Base-by-base conservation (phyloP, 208 protist species). In the Acanthamoeba triangularis region DNA sequence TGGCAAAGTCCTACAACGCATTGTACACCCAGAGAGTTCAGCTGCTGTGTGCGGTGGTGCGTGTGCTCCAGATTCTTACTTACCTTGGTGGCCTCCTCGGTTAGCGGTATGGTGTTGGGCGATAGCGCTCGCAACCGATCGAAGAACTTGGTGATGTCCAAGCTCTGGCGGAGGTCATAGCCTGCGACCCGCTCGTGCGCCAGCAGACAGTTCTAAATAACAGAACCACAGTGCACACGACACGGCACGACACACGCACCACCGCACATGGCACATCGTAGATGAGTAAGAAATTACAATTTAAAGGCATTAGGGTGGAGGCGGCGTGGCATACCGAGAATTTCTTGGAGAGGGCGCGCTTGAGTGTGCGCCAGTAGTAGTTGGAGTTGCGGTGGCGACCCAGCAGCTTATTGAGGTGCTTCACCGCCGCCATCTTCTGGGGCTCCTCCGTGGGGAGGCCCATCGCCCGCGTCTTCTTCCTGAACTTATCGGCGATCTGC, bases 401-500 rank as follows among this genome's bases (percentile, higher is more conserved):
- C 6, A 90, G 47, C 28, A 90, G 47, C 56, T 23, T 90, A 47
- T 90, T 90, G 82, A 90, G 82, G 56, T 90, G 28, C 56, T 90
- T 90, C 20, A 90, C 56, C 16, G 56, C 82, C 23, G 49, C 33
- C 30, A 33, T 16, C 30, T 90, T 90, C 37, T 90, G 82, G 2
- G 82, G 82, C 47, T 90, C 82, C 82, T 90, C 82, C 7, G 52
- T 90, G 23, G 82, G 82, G n/a, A 90, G 7, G 13, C 47, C 82
- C 47, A 33, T 61, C 82, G 25, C 37, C 33, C 87, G 54, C 63
- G 52, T 93, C 59, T 74, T 54, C 47, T 49, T 65, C n/a, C 52
- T 25, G 61, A 93, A 49, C 63, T 93, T 93, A 3, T 74, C 41
- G 11, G 61, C 59, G 87, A 93, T 93, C 61, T 93, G 87, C 47